Evolutionary conservation across 305 asterid genomes (phyloP).

Genomic region (Petunia hybrid): DNA sequence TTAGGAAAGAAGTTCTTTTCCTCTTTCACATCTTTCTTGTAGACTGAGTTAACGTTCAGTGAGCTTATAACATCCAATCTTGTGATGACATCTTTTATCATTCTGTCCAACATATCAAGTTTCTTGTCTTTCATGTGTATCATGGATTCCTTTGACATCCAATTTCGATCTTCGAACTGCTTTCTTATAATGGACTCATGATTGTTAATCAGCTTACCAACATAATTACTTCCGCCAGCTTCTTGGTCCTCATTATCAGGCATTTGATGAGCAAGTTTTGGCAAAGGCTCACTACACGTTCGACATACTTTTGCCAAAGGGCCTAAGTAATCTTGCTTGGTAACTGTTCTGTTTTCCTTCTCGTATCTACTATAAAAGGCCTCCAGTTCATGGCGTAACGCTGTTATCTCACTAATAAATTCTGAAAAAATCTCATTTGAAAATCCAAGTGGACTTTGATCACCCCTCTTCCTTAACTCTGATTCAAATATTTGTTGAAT

Average conservation of each 20-base stretch:
- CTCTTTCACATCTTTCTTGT: constrained; percentile 28
- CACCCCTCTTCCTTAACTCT: constrained; percentile 44
- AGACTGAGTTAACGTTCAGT: constrained; percentile 36
- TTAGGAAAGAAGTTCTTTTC: neutral
- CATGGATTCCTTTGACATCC: constrained; percentile 35
- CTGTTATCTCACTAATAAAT: constrained; percentile 45
- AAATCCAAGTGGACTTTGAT: constrained; percentile 19
- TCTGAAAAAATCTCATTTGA: constrained; percentile 40
- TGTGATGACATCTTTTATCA: constrained; percentile 45
- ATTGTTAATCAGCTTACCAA: constrained; percentile 54
- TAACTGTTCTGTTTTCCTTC: constrained; percentile 21
- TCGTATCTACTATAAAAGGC: constrained; percentile 40
- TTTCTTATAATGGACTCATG: constrained; percentile 53
- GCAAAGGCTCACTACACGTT: constrained; percentile 56
- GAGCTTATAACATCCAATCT: constrained; percentile 50
- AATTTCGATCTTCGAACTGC: constrained; percentile 40
- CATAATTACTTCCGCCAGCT: constrained; percentile 40
- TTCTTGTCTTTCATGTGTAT: constrained; percentile 42
- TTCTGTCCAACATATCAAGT: constrained; percentile 42
- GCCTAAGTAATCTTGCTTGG: neutral
- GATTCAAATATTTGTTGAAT: constrained; percentile 44
- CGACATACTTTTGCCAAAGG: constrained; percentile 26
- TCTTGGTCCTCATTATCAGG: constrained; percentile 35
- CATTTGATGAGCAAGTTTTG: constrained; percentile 32
- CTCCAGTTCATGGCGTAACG: constrained; percentile 47